Base-by-base conservation (phyloP, 768 basidiomycete species). In the Mrakia blollopis region DNA sequence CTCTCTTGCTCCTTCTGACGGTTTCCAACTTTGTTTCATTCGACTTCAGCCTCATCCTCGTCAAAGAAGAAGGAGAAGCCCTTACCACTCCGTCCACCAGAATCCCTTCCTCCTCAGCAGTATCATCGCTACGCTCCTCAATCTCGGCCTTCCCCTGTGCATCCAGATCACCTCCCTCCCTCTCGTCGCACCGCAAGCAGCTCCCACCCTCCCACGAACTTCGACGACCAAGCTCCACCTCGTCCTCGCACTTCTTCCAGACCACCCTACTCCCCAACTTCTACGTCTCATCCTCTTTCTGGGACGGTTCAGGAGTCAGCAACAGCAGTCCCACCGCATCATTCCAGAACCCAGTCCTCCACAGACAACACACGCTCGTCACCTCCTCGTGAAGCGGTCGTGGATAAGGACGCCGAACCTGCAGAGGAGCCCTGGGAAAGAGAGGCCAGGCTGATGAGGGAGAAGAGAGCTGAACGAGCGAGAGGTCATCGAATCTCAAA, bases 81-180 rank as follows among this genome's bases (percentile, higher is more conserved):
- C 7, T 39, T 68, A 9, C 35, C 41, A 0, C 44, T 52, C n/a
- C 35, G 73, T 30, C 73, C 73, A 3, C 73, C 73, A 37, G 65
- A 74, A 50, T 74, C 73, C 2, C 63, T 74, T 0, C 73, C 73
- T 37, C 73, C 73, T 35, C 73, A 74, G 47, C 73, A 74, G 37
- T 74, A 74, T 32, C 37, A 47, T 10, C 69, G 44, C 9, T 74
- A 61, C 57, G 25, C 16, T 47, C 73, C 73, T 32, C 44, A n/a
- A n/a, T 25, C 50, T 57, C n/a, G 50, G 44, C 73, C 41, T 74
- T 35, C 47, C 25, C 41, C n/a, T n/a, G 21, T 30, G 67, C 41
- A 6, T 18, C 16, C 30, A 28, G 71, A 60, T 28, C 44, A 50
- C 67, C 37, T 23, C 21, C n/a, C 41, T 14, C 25, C 63, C n/a